These are phyloP conservation scores for Candida ficus DNA, from an alignment of 805 yeast species.

Conservation along the genomic window DNA sequence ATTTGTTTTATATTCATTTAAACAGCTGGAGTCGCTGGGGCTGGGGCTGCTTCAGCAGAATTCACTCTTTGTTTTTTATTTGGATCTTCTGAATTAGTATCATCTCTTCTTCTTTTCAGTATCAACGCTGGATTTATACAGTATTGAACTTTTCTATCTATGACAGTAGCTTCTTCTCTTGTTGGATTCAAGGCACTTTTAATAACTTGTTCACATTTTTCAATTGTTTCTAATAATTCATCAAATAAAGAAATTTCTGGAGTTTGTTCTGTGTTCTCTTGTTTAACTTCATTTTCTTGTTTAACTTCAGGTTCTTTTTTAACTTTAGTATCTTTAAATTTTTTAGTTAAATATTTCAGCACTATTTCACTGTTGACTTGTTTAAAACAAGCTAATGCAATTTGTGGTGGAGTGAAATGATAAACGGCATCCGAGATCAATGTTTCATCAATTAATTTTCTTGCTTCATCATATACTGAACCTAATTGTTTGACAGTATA, in stretches of 20 bases:
- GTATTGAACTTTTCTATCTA: constrained; percentile 60
- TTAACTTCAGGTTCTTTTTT: constrained; percentile 5
- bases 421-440: constrained; percentile 73
- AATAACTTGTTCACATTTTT: constrained; percentile 43
- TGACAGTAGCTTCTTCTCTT: constrained; percentile 55
- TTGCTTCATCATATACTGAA: constrained; percentile 63
- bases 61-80: constrained; percentile 24
- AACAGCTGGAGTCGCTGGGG: no score
- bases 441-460: constrained; percentile 59
- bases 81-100: constrained; percentile 23
- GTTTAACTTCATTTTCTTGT: constrained; percentile 5
- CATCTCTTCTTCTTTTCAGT: constrained; percentile 39
- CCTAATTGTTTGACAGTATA: constrained; percentile 58
- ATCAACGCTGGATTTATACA: constrained; percentile 54
- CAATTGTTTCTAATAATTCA: constrained; percentile 39
- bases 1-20: neutral
- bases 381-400: constrained; percentile 83
- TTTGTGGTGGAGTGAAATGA: constrained; percentile 88
- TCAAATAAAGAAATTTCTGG: constrained; percentile 26
- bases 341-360: constrained; percentile 60
- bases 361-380: constrained; percentile 59
- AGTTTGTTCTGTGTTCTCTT: constrained; percentile 5
- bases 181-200: constrained; percentile 40
- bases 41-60: constrained; percentile 9
- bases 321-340: constrained; percentile 33